These are phyloP conservation scores for Sporothrix schenckii DNA, from an alignment of 2,329 filamentous ascomycete genomes.

Conservation along the genomic window DNA sequence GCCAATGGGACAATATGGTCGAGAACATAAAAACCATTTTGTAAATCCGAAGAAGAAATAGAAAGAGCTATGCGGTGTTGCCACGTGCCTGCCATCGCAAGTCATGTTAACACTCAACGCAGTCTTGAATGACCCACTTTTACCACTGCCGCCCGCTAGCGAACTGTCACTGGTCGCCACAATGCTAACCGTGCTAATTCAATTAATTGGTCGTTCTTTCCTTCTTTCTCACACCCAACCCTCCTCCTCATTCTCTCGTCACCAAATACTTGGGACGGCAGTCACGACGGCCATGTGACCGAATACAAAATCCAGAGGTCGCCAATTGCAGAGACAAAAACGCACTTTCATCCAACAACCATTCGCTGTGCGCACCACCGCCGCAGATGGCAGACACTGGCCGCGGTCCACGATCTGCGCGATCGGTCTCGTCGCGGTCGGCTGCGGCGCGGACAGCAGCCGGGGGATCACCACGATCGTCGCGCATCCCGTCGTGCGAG, in stretches of 20 bases:
- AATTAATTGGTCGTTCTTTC: not conserved
- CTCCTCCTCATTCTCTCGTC: too few relatives aligned
- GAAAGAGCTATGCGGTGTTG: too few relatives aligned
- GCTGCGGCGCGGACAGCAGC: not conserved
- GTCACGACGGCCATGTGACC: not conserved
- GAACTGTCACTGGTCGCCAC: too few relatives aligned
- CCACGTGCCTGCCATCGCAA: too few relatives aligned
- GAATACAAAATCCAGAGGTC: not conserved
- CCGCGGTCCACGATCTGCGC: not conserved
- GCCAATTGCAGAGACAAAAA: not conserved
- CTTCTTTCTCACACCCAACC: too few relatives aligned
- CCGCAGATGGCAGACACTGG: not conserved
- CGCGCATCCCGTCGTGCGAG: constrained; percentile 28
- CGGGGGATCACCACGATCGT: not conserved
- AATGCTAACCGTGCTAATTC: too few relatives aligned
- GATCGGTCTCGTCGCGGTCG: not conserved
- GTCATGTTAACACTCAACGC: too few relatives aligned
- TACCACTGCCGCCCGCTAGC: too few relatives aligned
- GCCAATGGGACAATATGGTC: too few relatives aligned
- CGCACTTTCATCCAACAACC: not conserved
- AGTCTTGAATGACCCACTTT: too few relatives aligned
- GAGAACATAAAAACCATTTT: too few relatives aligned
- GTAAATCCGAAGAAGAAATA: too few relatives aligned
- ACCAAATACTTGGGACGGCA: not conserved
- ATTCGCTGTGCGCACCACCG: not conserved